These are phyloP conservation scores for Phytophthora meadii DNA, from an alignment of 352 stramenopile species.

Conservation along the genomic window DNA sequence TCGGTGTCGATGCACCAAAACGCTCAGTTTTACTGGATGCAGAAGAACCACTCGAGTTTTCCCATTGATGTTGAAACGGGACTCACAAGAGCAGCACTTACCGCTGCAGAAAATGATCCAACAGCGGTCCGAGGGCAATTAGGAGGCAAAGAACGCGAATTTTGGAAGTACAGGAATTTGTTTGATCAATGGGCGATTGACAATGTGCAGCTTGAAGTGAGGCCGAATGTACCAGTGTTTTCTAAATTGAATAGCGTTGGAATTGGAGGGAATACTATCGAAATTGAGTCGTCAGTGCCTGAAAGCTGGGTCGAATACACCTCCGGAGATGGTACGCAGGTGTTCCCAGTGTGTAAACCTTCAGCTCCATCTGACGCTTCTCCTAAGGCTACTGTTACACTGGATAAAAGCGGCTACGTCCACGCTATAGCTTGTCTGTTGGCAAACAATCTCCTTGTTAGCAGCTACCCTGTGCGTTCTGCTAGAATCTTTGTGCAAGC, in stretches of 20 bases:
- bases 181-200: conserved; percentile 83
- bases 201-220: conserved; percentile 61
- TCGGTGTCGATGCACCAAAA: conserved; percentile 46
- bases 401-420: conserved; percentile 56
- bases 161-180: conserved; percentile 73
- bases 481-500: conserved; percentile 54
- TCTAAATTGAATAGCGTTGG: conserved; percentile 25
- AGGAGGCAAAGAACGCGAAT: conserved; percentile 43
- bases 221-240: conserved; percentile 54
- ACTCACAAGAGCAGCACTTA: conserved; percentile 31
- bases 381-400: conserved; percentile 17
- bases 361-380: background rate
- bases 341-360: conserved; percentile 51
- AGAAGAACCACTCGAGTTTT: conserved; percentile 77
- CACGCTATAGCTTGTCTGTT: conserved; percentile 60
- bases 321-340: conserved; percentile 65
- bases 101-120: conserved; percentile 49
- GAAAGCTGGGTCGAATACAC: conserved; percentile 57
- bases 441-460: conserved; percentile 39
- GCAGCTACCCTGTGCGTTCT: conserved; percentile 59
- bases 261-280: conserved; percentile 32
- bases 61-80: conserved; percentile 48
- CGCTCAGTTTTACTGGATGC: conserved; percentile 67
- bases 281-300: conserved; percentile 46
- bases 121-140: conserved; percentile 47